Conservation (phyloP, 345 rosid genomes). For the Luvunga scandens region DNA sequence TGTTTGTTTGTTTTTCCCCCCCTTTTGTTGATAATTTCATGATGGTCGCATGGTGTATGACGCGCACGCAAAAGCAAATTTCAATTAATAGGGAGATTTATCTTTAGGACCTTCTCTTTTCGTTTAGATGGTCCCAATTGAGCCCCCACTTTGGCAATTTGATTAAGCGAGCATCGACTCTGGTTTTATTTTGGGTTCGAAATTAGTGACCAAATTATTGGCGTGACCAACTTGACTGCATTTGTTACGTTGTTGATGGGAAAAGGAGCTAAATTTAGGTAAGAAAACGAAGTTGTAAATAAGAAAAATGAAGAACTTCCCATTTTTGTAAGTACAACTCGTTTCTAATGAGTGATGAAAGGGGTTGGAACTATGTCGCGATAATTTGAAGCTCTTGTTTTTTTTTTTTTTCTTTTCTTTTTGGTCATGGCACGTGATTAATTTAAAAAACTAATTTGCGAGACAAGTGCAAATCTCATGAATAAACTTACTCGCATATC, state of each 20-base stretch:
- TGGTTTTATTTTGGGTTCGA: neutral
- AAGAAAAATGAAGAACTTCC: neutral
- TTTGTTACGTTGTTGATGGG: neutral
- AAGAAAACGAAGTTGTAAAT: neutral
- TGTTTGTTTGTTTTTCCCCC: too few species aligned
- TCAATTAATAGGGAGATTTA: neutral
- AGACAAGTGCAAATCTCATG: neutral
- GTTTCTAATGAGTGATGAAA: neutral
- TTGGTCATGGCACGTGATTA: neutral
- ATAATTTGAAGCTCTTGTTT: too few species aligned
- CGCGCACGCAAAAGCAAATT: neutral
- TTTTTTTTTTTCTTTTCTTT: accelerated
- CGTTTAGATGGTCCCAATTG: neutral
- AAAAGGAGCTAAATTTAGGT: neutral
- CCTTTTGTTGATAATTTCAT: neutral
- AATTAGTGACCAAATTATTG: neutral
- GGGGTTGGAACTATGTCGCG: neutral
- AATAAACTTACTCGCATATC: neutral
- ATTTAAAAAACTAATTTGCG: too few species aligned
- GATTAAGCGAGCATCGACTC: neutral
- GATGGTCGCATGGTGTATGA: neutral
- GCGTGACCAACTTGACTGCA: neutral
- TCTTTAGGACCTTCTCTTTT: neutral
- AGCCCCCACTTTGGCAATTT: constrained; percentile 18
- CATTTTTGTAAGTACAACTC: neutral